Conservation (phyloP, 495 filamentous ascomycete species). For the Xylaria intraflava region DNA sequence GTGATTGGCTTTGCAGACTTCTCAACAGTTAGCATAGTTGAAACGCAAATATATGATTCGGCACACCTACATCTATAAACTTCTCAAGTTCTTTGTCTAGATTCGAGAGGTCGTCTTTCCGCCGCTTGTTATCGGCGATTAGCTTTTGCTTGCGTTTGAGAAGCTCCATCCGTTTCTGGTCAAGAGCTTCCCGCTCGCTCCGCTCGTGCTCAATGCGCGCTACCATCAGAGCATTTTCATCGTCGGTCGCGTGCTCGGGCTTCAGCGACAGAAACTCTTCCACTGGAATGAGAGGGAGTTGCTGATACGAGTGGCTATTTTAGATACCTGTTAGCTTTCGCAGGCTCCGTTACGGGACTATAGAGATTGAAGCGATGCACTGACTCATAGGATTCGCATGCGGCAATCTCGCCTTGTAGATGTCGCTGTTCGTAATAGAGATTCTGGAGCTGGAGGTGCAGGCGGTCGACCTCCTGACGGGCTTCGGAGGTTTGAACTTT, state of each 20-base stretch:
- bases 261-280: constrained; percentile 75
- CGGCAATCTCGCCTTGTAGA: constrained; percentile 80
- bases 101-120: constrained; percentile 84
- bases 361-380: constrained; percentile 36
- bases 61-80: constrained; percentile 64
- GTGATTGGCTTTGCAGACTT: constrained; percentile 82
- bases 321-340: constrained; percentile 16
- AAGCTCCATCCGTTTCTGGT: constrained; percentile 78
- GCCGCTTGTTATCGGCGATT: constrained; percentile 90
- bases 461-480: constrained; percentile 80
- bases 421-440: constrained; percentile 94
- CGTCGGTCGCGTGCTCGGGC: constrained; percentile 62
- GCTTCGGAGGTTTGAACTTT: constrained; percentile 81
- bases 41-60: not conserved
- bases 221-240: constrained; percentile 77
- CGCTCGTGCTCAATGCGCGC: constrained; percentile 91
- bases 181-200: constrained; percentile 74
- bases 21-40: constrained; percentile 7
- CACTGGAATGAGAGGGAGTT: constrained; percentile 74
- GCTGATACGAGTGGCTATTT: constrained; percentile 74
- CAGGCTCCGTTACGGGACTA: constrained; percentile 1
- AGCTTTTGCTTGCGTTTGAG: constrained; percentile 86
- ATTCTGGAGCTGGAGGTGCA: constrained; percentile 92
- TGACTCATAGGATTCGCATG: constrained; percentile 89
- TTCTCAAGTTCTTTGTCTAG: constrained; percentile 85